These are phyloP conservation scores for Penicillium roqueforti DNA, from an alignment of 495 filamentous ascomycete genomes.

Conservation along the genomic window DNA sequence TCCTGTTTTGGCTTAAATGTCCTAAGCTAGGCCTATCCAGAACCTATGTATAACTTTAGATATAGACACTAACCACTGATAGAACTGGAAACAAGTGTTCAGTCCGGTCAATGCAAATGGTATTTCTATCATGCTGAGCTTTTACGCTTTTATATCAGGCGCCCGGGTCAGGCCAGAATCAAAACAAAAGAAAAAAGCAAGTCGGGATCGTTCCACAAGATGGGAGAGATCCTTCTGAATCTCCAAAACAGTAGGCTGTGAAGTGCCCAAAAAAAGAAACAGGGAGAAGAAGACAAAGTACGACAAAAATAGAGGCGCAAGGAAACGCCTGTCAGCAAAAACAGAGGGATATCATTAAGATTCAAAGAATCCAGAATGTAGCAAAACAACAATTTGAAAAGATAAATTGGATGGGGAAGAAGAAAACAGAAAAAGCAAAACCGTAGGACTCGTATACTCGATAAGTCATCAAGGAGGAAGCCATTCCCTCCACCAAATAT, in stretches of 20 bases:
- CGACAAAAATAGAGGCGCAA: slow-evolving; percentile 8
- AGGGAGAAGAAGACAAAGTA: background rate
- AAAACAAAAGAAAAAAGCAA: slow-evolving; percentile 6
- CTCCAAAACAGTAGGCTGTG: background rate
- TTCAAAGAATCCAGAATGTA: slow-evolving; percentile 23
- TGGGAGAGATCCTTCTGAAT: background rate
- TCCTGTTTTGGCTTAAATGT: too few species aligned
- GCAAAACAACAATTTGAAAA: slow-evolving; percentile 1
- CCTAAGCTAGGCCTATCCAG: too few species aligned
- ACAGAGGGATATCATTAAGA: slow-evolving; percentile 36
- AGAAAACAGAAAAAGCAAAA: slow-evolving; percentile 13
- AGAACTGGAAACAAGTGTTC: background rate
- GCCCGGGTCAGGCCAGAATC: slow-evolving; percentile 4
- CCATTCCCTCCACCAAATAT: background rate
- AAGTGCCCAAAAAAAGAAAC: background rate
- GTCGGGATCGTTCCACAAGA: background rate
- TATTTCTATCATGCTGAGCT: slow-evolving; percentile 29
- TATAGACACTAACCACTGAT: too few species aligned
- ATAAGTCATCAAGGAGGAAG: slow-evolving; percentile 25
- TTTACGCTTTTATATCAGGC: slow-evolving; percentile 16
- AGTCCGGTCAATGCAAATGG: slow-evolving; percentile 3
- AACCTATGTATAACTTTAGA: too few species aligned
- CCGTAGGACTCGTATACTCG: slow-evolving; percentile 31
- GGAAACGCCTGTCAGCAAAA: slow-evolving; percentile 16
- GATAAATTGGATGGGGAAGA: background rate